Evolutionary conservation across 768 basidiomycete genomes (phyloP).

Genomic region (Lentinula aciculospora): DNA sequence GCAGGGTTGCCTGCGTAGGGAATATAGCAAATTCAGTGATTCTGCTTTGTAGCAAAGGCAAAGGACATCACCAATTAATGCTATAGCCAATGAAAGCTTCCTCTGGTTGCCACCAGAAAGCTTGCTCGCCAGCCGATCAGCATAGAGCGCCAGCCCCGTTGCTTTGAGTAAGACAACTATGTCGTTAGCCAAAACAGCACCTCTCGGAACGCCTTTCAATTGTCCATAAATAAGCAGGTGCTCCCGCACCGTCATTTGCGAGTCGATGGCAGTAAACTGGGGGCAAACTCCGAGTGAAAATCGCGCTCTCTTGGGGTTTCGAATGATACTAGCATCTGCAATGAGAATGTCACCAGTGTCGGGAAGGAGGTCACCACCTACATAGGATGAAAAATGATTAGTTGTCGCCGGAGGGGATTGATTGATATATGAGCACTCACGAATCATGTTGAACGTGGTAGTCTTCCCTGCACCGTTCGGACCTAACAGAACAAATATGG

Average conservation of each 20-base stretch:
- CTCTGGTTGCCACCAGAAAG: constrained; percentile 78
- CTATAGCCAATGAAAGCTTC: constrained; percentile 71
- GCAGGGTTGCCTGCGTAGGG: constrained; percentile 55
- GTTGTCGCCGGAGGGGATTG: neutral
- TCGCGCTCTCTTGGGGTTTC: constrained; percentile 58
- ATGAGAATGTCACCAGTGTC: constrained; percentile 67
- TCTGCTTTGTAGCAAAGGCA: neutral
- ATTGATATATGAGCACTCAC: constrained; percentile 31
- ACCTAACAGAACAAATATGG: constrained; percentile 68
- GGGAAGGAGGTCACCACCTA: constrained; percentile 65
- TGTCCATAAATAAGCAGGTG: constrained; percentile 69
- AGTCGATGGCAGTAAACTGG: constrained; percentile 79
- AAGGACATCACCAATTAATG: constrained; percentile 51
- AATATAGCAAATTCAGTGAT: too few relatives aligned
- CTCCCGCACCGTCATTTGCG: constrained; percentile 72
- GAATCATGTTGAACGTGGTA: constrained; percentile 76
- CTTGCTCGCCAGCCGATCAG: constrained; percentile 66
- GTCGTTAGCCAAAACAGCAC: constrained; percentile 44
- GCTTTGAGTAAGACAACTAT: constrained; percentile 53
- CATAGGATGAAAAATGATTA: neutral
- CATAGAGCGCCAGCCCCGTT: constrained; percentile 54
- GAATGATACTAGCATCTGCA: constrained; percentile 58
- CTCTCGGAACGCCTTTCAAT: constrained; percentile 58
- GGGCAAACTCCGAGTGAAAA: constrained; percentile 77
- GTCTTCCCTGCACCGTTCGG: constrained; percentile 86